Base-by-base conservation (phyloP, 2,329 filamentous ascomycete genomes). In the Colletotrichum chrysophilum region DNA sequence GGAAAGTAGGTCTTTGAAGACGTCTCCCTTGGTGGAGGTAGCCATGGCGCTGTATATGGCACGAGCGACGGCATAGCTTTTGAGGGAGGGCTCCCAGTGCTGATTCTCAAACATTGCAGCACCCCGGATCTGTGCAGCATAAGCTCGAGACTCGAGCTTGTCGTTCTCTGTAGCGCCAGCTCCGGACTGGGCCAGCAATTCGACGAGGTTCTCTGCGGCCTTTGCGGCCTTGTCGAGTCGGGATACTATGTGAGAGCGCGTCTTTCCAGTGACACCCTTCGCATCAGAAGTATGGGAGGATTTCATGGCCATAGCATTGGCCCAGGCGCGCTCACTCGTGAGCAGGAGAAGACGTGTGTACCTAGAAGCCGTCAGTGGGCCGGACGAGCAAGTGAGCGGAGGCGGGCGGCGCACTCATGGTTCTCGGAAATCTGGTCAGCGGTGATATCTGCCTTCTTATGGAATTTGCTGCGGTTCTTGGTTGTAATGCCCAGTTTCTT, bases 261-360 rank as follows among this genome's bases (percentile, higher is more conserved):
- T 94, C 68, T 94, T 92, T 76, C 96, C 94, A 32, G 93, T 91
- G 78, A 98, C 94, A 65, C 93, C 93, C 84, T 95, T 94, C 76
- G 93, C 92, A 80, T 97, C 95, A 79, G 94, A 91, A 52, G 94
- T 91, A 83, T 97, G 95, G 24, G 92, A 88, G 5, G 95, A 91
- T 85, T 98, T 98, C 90, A 98, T 95, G 82, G 94, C 93, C 96
- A 98, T 97, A 74, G 96, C 96, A 84, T 98, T 94, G 48, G 97
- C 96, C 95, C 96, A 98, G 67, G 96, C 95, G 78, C 97, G 92
- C 87, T 99, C 97, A 76, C 96, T 93, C 52, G 93, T 94, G 81
- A 98, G 92, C 72, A 99, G 89, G 36, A 96, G 89, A n/a, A 98
- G 89, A 79, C 94, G 90, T 65, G 93, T 91, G 85, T 93, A 95